Conservation (phyloP, 257 asterid species). For the Scutellaria baicalensis region DNA sequence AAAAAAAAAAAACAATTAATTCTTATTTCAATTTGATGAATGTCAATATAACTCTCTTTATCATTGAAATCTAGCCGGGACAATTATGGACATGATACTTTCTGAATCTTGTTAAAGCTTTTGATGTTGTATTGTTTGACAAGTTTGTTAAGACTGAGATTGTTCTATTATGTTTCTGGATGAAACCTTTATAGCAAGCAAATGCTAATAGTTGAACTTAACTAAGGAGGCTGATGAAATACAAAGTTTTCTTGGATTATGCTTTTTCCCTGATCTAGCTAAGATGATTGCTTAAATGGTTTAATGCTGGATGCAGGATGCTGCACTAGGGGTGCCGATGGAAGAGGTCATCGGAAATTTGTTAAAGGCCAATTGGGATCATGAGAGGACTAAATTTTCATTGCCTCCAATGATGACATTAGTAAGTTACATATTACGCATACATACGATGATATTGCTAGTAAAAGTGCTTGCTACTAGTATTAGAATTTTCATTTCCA, state of each 20-base stretch:
- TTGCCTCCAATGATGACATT: conserved; percentile 97
- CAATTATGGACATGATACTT: neutral
- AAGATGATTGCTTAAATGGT: neutral
- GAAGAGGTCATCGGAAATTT: conserved; percentile 61
- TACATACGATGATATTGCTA: conserved; percentile 1
- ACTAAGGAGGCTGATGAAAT: neutral
- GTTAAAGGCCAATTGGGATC: conserved; percentile 87
- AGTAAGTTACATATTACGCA: conserved; percentile 39
- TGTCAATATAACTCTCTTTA: neutral
- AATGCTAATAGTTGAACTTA: neutral
- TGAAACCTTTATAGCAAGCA: neutral
- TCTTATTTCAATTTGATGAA: neutral
- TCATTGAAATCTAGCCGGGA: neutral
- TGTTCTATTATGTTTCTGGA: conserved; percentile 3
- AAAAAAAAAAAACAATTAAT: neutral
- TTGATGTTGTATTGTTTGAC: neutral
- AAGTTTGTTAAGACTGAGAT: neutral
- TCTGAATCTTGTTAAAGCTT: neutral
- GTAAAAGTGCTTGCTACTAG: conserved; percentile 6
- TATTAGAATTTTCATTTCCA: neutral
- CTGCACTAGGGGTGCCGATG: conserved; percentile 42
- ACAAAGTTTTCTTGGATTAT: neutral
- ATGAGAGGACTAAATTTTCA: conserved; percentile 77
- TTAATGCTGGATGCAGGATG: conserved; percentile 45
- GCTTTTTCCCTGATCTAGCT: neutral